Percentiles rank a stretch among this genome's conserved stretches.
phyloP scores from a whole-genome alignment of 345 rosid genomes.

The Brassica cretica region DNA sequence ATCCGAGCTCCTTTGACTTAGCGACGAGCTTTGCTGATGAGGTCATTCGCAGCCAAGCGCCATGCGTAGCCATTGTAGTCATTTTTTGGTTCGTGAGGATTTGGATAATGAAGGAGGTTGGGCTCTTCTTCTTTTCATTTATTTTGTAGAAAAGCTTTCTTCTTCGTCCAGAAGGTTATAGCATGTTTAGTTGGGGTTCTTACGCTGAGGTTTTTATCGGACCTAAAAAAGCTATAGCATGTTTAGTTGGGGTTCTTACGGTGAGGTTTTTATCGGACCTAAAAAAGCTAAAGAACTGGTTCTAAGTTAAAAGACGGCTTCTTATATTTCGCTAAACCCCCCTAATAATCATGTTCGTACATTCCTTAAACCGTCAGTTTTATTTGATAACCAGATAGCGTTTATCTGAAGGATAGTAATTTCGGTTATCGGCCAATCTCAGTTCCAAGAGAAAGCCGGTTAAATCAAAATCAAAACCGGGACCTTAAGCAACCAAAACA shows the following conservation, averaged over 20 bases:
- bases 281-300: no score
- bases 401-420: background rate
- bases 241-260: no score
- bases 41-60: conserved; percentile 38
- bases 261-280: no score
- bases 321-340: no score
- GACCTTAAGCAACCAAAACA: background rate
- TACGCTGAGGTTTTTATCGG: no score
- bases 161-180: background rate
- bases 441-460: background rate
- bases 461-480: background rate
- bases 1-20: conserved; percentile 48
- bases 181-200: no score
- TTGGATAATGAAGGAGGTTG: conserved; percentile 32
- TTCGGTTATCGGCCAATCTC: background rate
- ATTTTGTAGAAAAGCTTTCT: background rate
- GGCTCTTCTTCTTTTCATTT: conserved; percentile 2
- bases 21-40: conserved; percentile 29
- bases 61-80: conserved; percentile 47
- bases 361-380: background rate
- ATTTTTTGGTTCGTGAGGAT: no score
- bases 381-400: background rate
- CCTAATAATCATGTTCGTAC: no score
- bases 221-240: no score
- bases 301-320: no score